Evolutionary conservation across 2,329 filamentous ascomycete species (phyloP).

Genomic region (Trichoderma breve): DNA sequence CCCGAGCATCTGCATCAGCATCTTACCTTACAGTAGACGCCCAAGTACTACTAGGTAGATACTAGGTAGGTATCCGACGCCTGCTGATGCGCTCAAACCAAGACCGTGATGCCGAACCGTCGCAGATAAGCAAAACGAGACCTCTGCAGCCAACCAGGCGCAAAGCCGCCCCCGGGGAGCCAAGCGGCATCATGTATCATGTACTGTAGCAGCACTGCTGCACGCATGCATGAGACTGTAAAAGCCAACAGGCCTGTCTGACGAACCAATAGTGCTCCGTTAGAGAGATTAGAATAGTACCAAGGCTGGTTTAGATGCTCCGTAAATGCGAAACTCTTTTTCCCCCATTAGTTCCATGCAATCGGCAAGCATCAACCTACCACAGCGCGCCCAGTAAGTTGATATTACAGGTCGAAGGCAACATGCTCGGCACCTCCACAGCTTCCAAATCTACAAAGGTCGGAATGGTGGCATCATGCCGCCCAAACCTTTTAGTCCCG

Average conservation of each 20-base stretch:
- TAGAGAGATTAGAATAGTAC: not conserved
- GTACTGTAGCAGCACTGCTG: not conserved
- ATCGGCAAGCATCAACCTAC: not conserved
- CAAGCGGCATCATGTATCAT: not conserved
- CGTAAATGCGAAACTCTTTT: not conserved
- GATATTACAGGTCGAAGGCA: not conserved
- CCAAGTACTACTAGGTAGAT: too few relatives aligned
- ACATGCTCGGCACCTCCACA: not conserved
- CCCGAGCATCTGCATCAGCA: not conserved
- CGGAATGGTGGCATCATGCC: conserved; percentile 6
- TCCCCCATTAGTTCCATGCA: not conserved
- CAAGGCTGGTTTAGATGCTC: not conserved
- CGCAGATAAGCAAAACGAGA: not conserved
- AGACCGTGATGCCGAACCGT: not conserved
- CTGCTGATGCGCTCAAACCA: not conserved
- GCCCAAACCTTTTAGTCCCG: not conserved
- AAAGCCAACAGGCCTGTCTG: not conserved
- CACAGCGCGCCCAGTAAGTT: not conserved
- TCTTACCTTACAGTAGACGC: not conserved
- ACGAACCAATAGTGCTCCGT: not conserved
- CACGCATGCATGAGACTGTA: not conserved
- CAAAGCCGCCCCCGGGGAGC: not conserved
- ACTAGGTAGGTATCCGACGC: not conserved
- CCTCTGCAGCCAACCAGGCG: not conserved
- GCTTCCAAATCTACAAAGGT: not conserved